Evolutionary conservation across 2,329 filamentous ascomycete species (phyloP), one percentile per base, ranked within the genome.

Genomic region (Drechslerella dactyloides): DNA sequence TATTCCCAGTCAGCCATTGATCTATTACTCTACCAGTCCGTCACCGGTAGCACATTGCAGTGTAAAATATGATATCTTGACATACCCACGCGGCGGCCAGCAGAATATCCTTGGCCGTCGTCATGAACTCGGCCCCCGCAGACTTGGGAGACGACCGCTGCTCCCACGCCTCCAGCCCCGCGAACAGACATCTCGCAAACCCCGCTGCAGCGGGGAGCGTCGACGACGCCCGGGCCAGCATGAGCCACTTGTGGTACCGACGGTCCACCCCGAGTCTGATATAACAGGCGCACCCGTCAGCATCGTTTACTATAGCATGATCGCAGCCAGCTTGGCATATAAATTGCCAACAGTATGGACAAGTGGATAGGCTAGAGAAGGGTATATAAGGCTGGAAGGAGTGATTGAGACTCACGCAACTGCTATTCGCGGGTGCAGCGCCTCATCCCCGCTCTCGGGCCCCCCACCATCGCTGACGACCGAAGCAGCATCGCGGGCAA

Each of bases 201-300:
- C 89, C 87, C 88, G 91, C 84, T 85, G 89, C 52, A 87, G 82
- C 57, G 88, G 90, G 90, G 21, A 84, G 83, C 59, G 90, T 86
- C 69, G 89, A 91, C 73, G 89, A 81, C 23, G 89, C 85, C n/a
- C 90, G 87, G 75, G 89, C 87, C 73, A 88, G 82, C 74, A 91
- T 86, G 61, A 93, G 84, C 66, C 88, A 87, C 46, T 89, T 82
- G 78, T 93, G 88, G 88, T 90, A 93, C 73, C 83, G 83, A 73
- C 83, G 83, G 60, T 89, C 87, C 15, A 94, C 86, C 57, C 90
- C 90, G 52, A 93, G 84, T 33, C 66, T 70, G 24, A 15, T 21
- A 42, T 37, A 3, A 23, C 2, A n/a, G n/a, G n/a, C n/a, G n/a
- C n/a, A n/a, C n/a, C n/a, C n/a, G 33, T 61, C 23, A 50, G n/a